Conservation (phyloP, 345 rosid genomes). For the Moringa oleifera region DNA sequence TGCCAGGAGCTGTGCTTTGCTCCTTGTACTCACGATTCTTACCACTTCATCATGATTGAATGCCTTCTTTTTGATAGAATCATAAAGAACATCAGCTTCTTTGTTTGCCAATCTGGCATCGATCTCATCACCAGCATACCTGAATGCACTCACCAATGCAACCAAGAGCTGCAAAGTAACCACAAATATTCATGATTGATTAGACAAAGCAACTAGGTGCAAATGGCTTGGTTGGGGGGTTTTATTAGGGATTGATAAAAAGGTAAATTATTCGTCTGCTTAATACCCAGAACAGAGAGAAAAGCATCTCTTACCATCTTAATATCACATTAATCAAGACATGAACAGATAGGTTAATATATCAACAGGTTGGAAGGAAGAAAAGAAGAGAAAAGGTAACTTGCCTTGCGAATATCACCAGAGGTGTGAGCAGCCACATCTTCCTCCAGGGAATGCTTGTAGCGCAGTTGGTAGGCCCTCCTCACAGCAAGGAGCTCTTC, state of each 20-base stretch:
- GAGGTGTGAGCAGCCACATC: constrained; percentile 56
- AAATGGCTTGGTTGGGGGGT: too few species aligned
- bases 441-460: constrained; percentile 66
- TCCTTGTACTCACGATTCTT: constrained; percentile 55
- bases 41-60: constrained; percentile 49
- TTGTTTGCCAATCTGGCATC: constrained; percentile 30
- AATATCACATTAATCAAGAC: not conserved
- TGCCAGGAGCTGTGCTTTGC: constrained; percentile 56
- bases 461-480: constrained; percentile 52
- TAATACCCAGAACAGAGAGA: too few species aligned
- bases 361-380: too few species aligned
- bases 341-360: not conserved
- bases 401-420: constrained; percentile 51
- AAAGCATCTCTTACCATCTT: too few species aligned
- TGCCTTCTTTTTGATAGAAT: constrained; percentile 37
- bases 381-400: too few species aligned
- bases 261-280: too few species aligned
- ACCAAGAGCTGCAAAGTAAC: constrained; percentile 41
- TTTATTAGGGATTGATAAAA: too few species aligned
- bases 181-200: not conserved
- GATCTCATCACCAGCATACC: constrained; percentile 51
- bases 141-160: constrained; percentile 44
- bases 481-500: constrained; percentile 61
- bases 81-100: constrained; percentile 48
- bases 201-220: not conserved